Base-by-base conservation (phyloP, 2,329 filamentous ascomycete species). In the Sphaceloma murrayae region DNA sequence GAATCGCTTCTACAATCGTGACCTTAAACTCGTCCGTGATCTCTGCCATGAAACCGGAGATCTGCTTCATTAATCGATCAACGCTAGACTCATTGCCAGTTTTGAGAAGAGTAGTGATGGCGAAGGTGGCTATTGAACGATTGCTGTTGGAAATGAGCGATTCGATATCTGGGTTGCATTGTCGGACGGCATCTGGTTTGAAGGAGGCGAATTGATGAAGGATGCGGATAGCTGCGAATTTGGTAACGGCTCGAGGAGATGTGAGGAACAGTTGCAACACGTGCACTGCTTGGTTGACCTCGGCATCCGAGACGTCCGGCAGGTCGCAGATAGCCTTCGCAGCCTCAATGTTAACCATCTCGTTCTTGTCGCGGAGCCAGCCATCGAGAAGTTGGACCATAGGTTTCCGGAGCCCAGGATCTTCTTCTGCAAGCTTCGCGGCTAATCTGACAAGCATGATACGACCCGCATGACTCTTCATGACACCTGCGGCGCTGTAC, bases 11-110 rank as follows among this genome's bases (percentile, higher is more conserved):
- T 32, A 98, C 89, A 57, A 98, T 94, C n/a, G 91, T 98, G 54
- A 98, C 94, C 73, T 96, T 98, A 74, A 98, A 98, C 65, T 98
- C 91, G 60, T 98, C 91, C 5, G 89, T 95, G 53, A 96, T 96
- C 65, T 96, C 91, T 3, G 88, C 85, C 91, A 98, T 96, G 70
- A 98, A 95, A 29, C 84, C 82, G 17, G 86, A 87, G 51, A 98
- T 96, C 64, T 96, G 88, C 74, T 95, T 95, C 87, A 98, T 95
- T 53, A 98, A 68, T 44, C 91, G 80, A 62, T 98, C 91, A 33
- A 98, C 91, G 54, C 87, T 95, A 29, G 85, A 85, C 67, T 98
- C 91, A 60, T 96, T 98, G 49, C 91, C 91, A 8, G 91, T 98
- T 76, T 96, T 96, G 52, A 98, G 80, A 19, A 98, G 76, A 1